phyloP scores from a whole-genome alignment of 2,329 filamentous ascomycete genomes.

The Calcarisporium arbuscula region DNA sequence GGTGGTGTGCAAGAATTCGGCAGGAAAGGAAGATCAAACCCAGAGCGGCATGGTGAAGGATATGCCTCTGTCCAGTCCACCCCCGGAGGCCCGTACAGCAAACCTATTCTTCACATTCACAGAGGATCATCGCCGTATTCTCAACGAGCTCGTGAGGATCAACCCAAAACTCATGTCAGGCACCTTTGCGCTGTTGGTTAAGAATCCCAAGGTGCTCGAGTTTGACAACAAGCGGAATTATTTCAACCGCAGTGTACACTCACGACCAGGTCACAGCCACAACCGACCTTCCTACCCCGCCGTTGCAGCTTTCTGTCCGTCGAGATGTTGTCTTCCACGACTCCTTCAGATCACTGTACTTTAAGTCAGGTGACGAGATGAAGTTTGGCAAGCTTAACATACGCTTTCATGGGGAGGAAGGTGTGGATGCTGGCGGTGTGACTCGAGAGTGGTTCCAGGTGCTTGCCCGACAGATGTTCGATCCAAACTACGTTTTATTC shows the following conservation, averaged over 20 bases:
- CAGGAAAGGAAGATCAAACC: constrained; percentile 61
- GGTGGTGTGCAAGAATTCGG: constrained; percentile 99
- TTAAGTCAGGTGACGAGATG: constrained; percentile 94
- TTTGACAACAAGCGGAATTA: constrained; percentile 99
- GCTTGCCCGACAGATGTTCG: constrained; percentile 96
- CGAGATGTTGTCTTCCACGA: constrained; percentile 96
- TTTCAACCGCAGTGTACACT: constrained; percentile 89
- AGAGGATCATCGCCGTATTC: constrained; percentile 92
- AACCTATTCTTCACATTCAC: constrained; percentile 95
- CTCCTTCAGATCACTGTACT: constrained; percentile 97
- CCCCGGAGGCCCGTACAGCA: constrained; percentile 75
- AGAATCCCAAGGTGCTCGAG: constrained; percentile 97
- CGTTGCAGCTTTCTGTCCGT: constrained; percentile 80
- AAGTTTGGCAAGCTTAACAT: constrained; percentile 99
- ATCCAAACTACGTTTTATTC: constrained; percentile 94
- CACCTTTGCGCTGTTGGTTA: constrained; percentile 90
- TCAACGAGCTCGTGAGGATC: constrained; percentile 94
- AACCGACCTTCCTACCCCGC: constrained; percentile 63
- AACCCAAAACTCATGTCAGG: constrained; percentile 99
- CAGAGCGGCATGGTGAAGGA: constrained; percentile 53
- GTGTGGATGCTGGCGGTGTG: constrained; percentile 94
- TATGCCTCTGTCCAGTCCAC: constrained; percentile 64
- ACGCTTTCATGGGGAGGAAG: constrained; percentile 93
- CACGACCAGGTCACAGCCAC: constrained; percentile 58
- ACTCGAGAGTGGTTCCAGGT: constrained; percentile 99